These are phyloP conservation scores for Bonia amplexicaulis DNA, from an alignment of 176 grass and related monocot genomes.

Conservation along the genomic window DNA sequence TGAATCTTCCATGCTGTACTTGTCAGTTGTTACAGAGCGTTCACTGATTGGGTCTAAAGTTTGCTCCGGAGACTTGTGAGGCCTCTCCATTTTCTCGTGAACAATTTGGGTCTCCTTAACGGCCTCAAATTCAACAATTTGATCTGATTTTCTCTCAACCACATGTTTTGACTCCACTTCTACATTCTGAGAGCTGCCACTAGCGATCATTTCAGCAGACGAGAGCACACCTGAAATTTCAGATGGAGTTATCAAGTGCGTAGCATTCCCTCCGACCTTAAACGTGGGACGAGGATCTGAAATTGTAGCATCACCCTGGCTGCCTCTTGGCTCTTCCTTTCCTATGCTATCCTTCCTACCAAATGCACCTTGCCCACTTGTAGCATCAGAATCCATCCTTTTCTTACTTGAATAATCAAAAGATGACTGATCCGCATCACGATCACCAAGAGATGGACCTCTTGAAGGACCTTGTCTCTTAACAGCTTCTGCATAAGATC, in stretches of 20 bases:
- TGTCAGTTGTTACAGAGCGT: slow-evolving; percentile 34
- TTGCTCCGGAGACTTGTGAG: slow-evolving; percentile 25
- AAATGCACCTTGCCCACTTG: slow-evolving; percentile 29
- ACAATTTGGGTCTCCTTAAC: slow-evolving; percentile 48
- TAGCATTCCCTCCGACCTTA: slow-evolving; percentile 40
- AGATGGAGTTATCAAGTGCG: slow-evolving; percentile 68
- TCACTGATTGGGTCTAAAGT: slow-evolving; percentile 37
- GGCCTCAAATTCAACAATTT: slow-evolving; percentile 36
- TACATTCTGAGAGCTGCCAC: slow-evolving; percentile 25
- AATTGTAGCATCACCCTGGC: slow-evolving; percentile 35
- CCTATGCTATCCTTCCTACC: slow-evolving; percentile 27
- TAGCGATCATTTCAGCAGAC: slow-evolving; percentile 32
- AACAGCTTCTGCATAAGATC: slow-evolving; percentile 31
- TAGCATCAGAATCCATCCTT: slow-evolving; percentile 29
- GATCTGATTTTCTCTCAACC: slow-evolving; percentile 33
- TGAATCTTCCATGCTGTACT: slow-evolving; percentile 48
- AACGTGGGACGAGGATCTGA: slow-evolving; percentile 45
- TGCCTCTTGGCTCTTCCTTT: slow-evolving; percentile 43
- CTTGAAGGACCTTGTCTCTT: slow-evolving; percentile 48
- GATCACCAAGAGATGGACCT: slow-evolving; percentile 38
- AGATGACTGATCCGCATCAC: slow-evolving; percentile 43
- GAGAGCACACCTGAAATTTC: slow-evolving; percentile 71
- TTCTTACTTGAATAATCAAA: slow-evolving; percentile 36
- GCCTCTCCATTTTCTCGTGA: slow-evolving; percentile 41
- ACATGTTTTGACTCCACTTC: slow-evolving; percentile 38